phyloP scores from a whole-genome alignment of 202 grass and related monocot genomes.

The Tripidium arundinaceum region DNA sequence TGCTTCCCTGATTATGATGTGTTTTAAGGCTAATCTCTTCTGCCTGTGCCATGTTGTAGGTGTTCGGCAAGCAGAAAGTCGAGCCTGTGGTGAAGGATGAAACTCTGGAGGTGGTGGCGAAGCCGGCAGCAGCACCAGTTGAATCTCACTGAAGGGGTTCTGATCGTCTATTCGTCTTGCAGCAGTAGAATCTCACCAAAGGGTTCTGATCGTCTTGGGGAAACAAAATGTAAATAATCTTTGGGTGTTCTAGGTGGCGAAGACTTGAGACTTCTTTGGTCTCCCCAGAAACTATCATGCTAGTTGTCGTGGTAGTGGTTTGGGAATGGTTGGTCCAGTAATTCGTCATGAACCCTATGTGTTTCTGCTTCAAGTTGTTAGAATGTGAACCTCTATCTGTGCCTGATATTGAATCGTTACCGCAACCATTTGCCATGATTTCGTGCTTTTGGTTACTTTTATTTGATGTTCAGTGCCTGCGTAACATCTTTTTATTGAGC shows the following conservation, averaged over 20 bases:
- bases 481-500: neutral
- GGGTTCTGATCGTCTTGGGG: neutral
- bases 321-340: neutral
- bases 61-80: slow-evolving; percentile 28
- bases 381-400: neutral
- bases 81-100: slow-evolving; percentile 8
- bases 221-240: slow-evolving; percentile 12
- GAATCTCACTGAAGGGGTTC: slow-evolving; percentile 26
- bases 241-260: neutral
- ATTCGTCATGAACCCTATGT: neutral
- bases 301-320: neutral
- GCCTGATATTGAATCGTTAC: neutral
- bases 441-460: neutral
- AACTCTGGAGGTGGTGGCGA: neutral
- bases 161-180: neutral
- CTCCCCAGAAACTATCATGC: neutral
- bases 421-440: neutral
- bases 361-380: neutral
- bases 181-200: slow-evolving; percentile 19
- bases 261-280: neutral
- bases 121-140: neutral
- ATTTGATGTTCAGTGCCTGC: neutral
- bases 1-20: neutral
- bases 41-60: neutral
- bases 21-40: neutral